Evolutionary conservation across 305 asterid genomes (phyloP).

Genomic region (Solanum hybrid): DNA sequence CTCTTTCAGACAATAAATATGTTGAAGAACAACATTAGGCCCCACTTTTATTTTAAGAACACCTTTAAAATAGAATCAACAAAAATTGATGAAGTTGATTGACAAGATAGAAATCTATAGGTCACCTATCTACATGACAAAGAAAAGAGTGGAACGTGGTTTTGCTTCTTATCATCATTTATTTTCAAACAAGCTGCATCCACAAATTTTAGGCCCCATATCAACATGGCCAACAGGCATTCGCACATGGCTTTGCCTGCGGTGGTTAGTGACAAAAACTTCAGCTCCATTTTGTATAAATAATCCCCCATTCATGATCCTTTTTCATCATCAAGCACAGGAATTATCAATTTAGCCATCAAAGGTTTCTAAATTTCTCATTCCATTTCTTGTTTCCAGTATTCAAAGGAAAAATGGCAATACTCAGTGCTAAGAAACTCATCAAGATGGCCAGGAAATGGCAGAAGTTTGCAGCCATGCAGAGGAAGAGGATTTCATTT

Average conservation of each 20-base stretch:
- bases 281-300: background rate
- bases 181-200: background rate
- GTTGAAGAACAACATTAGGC: background rate
- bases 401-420: background rate
- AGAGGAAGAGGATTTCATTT: background rate
- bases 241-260: background rate
- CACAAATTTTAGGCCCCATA: background rate
- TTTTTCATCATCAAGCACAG: background rate
- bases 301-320: background rate
- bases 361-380: background rate
- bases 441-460: background rate
- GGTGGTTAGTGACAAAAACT: background rate
- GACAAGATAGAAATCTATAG: background rate
- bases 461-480: background rate
- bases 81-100: background rate
- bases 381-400: background rate
- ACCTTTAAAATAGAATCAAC: background rate
- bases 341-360: background rate
- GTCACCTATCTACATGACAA: background rate
- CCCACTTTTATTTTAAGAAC: background rate
- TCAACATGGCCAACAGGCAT: background rate
- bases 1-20: background rate
- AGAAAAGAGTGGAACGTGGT: background rate
- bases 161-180: background rate
- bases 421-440: background rate